phyloP scores from a whole-genome alignment of 805 yeast genomes.

The Saccharomycopsis amapae region DNA sequence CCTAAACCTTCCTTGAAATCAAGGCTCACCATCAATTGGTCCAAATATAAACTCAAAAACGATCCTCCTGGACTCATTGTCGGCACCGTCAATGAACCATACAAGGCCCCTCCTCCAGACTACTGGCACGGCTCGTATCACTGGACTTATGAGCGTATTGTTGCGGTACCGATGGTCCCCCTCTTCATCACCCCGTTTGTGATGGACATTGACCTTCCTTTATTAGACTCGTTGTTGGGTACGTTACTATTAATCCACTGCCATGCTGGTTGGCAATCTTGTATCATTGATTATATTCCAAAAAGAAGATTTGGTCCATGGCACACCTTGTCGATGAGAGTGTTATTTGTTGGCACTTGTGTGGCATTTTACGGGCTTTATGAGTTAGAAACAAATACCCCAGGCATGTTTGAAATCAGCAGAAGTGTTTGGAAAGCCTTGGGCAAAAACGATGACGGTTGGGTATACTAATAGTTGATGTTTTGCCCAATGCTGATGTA shows the following conservation, averaged over 20 bases:
- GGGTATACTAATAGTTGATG: no score
- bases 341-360: conserved; percentile 56
- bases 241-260: conserved; percentile 55
- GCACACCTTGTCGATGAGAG: conserved; percentile 53
- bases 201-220: conserved; percentile 40
- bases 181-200: conserved; percentile 54
- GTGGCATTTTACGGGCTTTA: conserved; percentile 67
- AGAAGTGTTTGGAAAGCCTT: conserved; percentile 28
- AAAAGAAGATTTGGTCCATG: conserved; percentile 60
- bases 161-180: conserved; percentile 58
- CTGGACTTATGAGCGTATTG: conserved; percentile 64
- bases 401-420: conserved; percentile 52
- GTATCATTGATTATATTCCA: conserved; percentile 76
- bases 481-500: no score
- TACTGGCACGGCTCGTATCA: conserved; percentile 62
- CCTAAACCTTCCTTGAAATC: no score
- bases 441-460: background rate
- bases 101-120: conserved; percentile 50
- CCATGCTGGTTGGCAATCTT: conserved; percentile 65
- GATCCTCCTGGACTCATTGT: conserved; percentile 71
- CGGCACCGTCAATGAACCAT: conserved; percentile 69
- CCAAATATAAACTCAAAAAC: conserved; percentile 45
- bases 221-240: conserved; percentile 50
- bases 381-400: conserved; percentile 55
- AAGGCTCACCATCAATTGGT: no score